Evolutionary conservation across 345 rosid species (phyloP).

Genomic region (Syzygium aromaticum): DNA sequence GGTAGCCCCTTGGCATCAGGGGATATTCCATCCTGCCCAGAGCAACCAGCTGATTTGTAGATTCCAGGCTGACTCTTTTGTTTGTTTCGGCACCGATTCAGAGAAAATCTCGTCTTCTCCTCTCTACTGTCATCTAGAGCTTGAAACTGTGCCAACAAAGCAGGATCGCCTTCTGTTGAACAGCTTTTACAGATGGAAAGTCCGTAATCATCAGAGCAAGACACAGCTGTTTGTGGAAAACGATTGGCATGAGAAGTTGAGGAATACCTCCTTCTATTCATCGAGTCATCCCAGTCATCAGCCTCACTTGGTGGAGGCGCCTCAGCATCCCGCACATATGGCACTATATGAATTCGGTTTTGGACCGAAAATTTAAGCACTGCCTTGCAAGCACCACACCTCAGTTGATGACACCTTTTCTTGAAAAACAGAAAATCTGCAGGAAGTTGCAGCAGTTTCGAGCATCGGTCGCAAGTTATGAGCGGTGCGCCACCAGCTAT

Average conservation of each 20-base stretch:
- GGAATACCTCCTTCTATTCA: constrained; percentile 3
- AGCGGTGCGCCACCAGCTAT: constrained; percentile 82
- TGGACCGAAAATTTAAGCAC: constrained; percentile 64
- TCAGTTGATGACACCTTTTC: constrained; percentile 52
- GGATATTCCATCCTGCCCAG: background rate
- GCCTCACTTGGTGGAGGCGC: constrained; percentile 27
- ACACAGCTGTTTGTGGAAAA: constrained; percentile 12
- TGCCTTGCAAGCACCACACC: constrained; percentile 62
- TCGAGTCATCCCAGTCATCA: constrained; percentile 10
- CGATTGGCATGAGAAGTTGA: constrained; percentile 10
- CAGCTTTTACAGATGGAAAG: constrained; percentile 15
- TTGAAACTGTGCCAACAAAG: constrained; percentile 7
- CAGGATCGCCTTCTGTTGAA: constrained; percentile 17
- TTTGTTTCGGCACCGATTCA: constrained; percentile 2
- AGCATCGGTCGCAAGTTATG: constrained; percentile 49
- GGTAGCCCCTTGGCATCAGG: constrained; percentile 31
- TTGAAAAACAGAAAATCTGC: constrained; percentile 64
- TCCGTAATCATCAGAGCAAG: constrained; percentile 26
- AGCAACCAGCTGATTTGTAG: constrained; percentile 5
- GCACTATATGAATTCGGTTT: constrained; percentile 41
- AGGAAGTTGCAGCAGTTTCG: constrained; percentile 50
- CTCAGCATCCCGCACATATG: constrained; percentile 13
- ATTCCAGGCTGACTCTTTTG: constrained; percentile 14
- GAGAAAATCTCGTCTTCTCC: constrained; percentile 7
- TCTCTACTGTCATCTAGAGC: background rate